Evolutionary conservation across 805 yeast genomes (phyloP), one percentile per base, ranked within the genome.

Genomic region (Metschnikowia peoriensis): DNA sequence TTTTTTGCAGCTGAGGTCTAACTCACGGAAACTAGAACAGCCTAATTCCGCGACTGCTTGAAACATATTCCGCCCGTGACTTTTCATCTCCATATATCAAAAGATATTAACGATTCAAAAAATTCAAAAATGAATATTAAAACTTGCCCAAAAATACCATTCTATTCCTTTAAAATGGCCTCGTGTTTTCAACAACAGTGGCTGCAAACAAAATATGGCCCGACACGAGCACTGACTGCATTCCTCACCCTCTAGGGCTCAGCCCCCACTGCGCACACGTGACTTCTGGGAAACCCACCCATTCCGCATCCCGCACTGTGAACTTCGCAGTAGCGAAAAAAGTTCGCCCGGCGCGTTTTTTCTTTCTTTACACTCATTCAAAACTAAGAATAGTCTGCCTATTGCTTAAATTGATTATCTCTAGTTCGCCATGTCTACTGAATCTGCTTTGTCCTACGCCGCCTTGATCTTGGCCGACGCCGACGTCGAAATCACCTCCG

Each of bases 381-480:
- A 49, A 68, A 73, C 76, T 72, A 73, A 75, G 77, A 71, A 67
- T 75, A 75, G 79, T 75, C 79, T 72, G 79, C 79, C 66, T 61
- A 64, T 66, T 58, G 79, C 78, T 75, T 75, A 75, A 75, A 71
- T 64, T 65, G 79, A 75, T 75, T 75, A 75, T 70, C 68, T 73
- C 79, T 75, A 75, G 78, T 75, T 70, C 59, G 65, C 49, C 66
- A 75, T 75, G 79, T 74, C 79, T 63, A 66, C 70, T 62, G 79
- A 75, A 72, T 66, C 78, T 53, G 77, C 78, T 66, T 73, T 75
- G 66, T 75, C 79, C 50, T 75, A 75, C 76, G 79, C 79, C 56
- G 78, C 79, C 62, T 74, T 75, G 67, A 73, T 75, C 72, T 72
- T 75, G 67, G 78, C 79, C 53, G 79, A 75, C 66, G 63, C 79